These are phyloP conservation scores for Cucumis hystrix DNA, from an alignment of 306 rosid genomes.

Conservation along the genomic window DNA sequence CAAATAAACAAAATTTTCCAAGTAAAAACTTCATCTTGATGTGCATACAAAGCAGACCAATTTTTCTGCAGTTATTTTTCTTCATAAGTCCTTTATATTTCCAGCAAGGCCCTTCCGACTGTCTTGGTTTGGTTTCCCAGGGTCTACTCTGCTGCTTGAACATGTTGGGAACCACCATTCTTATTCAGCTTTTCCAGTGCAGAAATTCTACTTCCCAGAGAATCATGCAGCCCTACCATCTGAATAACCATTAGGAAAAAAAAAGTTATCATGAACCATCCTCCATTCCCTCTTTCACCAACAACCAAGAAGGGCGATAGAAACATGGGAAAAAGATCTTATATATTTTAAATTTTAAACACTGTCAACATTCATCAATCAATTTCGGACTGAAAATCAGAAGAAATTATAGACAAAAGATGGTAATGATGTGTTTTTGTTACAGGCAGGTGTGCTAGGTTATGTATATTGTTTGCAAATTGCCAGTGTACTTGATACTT, in stretches of 20 bases:
- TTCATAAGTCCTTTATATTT: background rate
- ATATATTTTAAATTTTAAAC: background rate
- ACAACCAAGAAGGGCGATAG: background rate
- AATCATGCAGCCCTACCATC: constrained; percentile 55
- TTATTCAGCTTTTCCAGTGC: constrained; percentile 63
- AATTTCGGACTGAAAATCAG: background rate
- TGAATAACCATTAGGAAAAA: constrained; percentile 20
- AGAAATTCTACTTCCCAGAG: constrained; percentile 60
- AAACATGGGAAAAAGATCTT: background rate
- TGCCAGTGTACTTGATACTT: background rate
- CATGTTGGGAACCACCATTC: constrained; percentile 36
- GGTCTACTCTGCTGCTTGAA: constrained; percentile 37
- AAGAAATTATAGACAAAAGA: background rate
- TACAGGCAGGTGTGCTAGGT: background rate
- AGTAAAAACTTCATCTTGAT: background rate
- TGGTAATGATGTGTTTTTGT: background rate
- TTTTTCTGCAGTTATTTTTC: background rate
- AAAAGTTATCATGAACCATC: background rate
- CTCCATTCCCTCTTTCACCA: background rate
- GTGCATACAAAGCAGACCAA: background rate
- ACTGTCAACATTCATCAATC: background rate
- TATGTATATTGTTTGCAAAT: background rate
- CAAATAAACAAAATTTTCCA: background rate
- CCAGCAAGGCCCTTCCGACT: background rate
- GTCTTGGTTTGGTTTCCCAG: background rate